phyloP scores from a whole-genome alignment of 2,329 filamentous ascomycete genomes.

The Colletotrichum siamense region DNA sequence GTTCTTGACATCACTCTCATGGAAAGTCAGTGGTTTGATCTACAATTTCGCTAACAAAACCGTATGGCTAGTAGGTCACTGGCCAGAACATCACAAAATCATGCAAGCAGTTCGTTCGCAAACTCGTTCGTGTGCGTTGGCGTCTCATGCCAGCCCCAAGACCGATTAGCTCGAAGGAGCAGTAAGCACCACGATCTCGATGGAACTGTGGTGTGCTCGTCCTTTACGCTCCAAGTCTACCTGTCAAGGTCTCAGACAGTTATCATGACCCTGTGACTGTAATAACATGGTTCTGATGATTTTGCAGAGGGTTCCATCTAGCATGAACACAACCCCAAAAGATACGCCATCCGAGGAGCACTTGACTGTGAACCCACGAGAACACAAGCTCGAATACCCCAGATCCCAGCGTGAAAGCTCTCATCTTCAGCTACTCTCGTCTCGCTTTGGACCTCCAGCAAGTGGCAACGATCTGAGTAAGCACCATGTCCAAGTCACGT shows the following conservation, averaged over 20 bases:
- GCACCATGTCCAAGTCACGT: neutral
- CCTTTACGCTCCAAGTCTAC: neutral
- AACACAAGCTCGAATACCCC: neutral
- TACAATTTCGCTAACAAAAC: neutral
- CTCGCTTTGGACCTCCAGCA: neutral
- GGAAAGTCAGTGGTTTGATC: neutral
- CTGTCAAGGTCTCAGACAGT: neutral
- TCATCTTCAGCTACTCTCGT: neutral
- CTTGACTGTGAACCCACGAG: neutral
- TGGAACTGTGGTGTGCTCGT: neutral
- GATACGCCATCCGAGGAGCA: neutral
- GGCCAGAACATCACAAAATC: neutral
- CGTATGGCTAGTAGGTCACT: neutral
- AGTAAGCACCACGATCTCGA: neutral
- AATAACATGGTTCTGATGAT: neutral
- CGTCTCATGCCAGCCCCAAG: neutral
- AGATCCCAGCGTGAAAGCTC: neutral
- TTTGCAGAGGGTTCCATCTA: neutral
- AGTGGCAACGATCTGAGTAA: neutral
- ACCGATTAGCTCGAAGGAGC: neutral
- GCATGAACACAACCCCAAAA: neutral
- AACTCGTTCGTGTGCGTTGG: neutral
- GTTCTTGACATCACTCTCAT: neutral
- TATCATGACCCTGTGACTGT: neutral
- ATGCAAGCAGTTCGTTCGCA: neutral